phyloP scores from a whole-genome alignment of 345 rosid species.

The Geranium rotundifolium region DNA sequence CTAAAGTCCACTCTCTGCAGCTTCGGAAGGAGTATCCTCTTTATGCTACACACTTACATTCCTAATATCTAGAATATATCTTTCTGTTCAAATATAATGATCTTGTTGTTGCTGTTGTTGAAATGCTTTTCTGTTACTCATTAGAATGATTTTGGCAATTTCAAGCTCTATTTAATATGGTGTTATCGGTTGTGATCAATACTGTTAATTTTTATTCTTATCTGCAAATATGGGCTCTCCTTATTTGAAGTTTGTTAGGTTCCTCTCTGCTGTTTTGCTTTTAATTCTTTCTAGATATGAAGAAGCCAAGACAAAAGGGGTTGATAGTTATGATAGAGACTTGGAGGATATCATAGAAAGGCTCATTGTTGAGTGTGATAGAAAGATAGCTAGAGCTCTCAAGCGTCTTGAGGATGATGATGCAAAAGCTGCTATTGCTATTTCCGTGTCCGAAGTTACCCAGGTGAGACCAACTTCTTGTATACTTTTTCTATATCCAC shows the following conservation, averaged over 20 bases:
- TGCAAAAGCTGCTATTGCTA: constrained; percentile 98
- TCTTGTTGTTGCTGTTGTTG: not conserved
- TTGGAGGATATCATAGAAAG: constrained; percentile 94
- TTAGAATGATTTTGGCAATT: too few relatives aligned
- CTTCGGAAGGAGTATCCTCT: constrained; percentile 94
- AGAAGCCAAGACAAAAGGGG: constrained; percentile 77
- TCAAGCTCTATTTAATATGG: too few relatives aligned
- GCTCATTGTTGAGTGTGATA: constrained; percentile 92
- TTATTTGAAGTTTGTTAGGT: not conserved
- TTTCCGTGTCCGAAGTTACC: constrained; percentile 93
- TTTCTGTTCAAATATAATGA: too few relatives aligned
- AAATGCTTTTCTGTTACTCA: too few relatives aligned
- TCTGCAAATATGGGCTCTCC: too few relatives aligned
- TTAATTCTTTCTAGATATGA: constrained; percentile 54
- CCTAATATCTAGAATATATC: too few relatives aligned
- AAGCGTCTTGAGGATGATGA: constrained; percentile 99
- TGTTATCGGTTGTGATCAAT: too few relatives aligned
- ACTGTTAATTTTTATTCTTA: too few relatives aligned
- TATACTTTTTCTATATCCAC: not conserved
- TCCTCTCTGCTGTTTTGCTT: constrained; percentile 8
- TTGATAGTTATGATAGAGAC: constrained; percentile 80
- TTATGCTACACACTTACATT: not conserved
- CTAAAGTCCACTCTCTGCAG: constrained; percentile 94
- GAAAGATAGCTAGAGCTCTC: constrained; percentile 91
- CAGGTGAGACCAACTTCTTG: constrained; percentile 36